Evolutionary conservation across 192 early-diverging fungal species (phyloP).

Genomic region (Piromyces finnis): DNA sequence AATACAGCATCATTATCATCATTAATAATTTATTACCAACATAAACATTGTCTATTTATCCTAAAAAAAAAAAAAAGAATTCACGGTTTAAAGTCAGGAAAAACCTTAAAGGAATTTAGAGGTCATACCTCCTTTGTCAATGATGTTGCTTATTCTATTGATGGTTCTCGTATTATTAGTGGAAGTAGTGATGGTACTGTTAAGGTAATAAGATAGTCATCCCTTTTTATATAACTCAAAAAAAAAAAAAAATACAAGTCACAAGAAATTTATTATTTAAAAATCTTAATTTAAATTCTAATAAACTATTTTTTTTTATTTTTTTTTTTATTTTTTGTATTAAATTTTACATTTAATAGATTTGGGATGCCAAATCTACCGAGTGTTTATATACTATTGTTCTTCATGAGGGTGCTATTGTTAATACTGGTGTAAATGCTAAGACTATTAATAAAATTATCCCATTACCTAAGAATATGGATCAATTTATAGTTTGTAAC

Average conservation of each 20-base stretch:
- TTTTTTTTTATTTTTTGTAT: too few species aligned
- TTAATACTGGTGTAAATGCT: constrained; percentile 15
- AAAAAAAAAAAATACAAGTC: too few species aligned
- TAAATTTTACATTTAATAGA: too few species aligned
- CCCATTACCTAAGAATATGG: constrained; percentile 36
- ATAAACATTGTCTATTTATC: too few species aligned
- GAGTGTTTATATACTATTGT: constrained; percentile 42
- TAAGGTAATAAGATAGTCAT: too few species aligned
- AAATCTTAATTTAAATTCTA: too few species aligned
- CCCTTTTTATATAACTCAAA: too few species aligned
- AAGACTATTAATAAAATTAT: constrained; percentile 33
- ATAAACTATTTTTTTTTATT: too few species aligned
- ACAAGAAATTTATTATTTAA: too few species aligned
- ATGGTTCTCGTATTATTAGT: constrained; percentile 53
- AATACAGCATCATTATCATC: too few species aligned
- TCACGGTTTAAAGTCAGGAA: constrained; percentile 27
- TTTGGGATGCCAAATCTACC: constrained; percentile 76
- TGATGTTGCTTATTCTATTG: constrained; percentile 47
- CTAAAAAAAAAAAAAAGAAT: not conserved
- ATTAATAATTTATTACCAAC: too few species aligned
- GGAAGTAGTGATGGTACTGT: constrained; percentile 73
- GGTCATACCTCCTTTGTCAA: constrained; percentile 87
- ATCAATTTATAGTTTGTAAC: constrained; percentile 61
- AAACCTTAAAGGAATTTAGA: constrained; percentile 74
- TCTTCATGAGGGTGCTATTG: constrained; percentile 36